A percentile compares a stretch with the other conserved stretches of the same genome.
Evolutionary conservation across 495 filamentous ascomycete genomes (phyloP).

Genomic region (Podospora anserina): DNA sequence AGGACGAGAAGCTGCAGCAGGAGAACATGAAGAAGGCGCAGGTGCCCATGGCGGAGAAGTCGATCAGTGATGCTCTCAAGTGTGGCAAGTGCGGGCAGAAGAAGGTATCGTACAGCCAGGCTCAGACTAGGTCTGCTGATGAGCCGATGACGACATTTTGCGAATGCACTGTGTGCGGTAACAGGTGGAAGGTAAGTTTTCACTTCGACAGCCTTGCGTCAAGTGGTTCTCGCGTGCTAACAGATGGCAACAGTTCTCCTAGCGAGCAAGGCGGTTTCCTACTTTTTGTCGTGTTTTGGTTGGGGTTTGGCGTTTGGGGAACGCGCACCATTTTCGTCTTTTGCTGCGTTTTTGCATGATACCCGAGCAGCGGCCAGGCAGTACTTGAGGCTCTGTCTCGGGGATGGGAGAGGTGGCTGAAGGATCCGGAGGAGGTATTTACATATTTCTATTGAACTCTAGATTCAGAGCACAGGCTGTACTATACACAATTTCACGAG

Average conservation of each 20-base stretch:
- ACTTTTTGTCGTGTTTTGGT: neutral
- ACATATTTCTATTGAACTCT: neutral
- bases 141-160: slow-evolving; percentile 86
- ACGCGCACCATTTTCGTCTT: neutral
- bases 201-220: neutral
- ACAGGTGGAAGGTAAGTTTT: slow-evolving; percentile 66
- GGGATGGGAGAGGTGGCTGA: neutral
- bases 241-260: neutral
- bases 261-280: neutral
- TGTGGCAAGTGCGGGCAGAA: slow-evolving; percentile 88
- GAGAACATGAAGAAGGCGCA: slow-evolving; percentile 95
- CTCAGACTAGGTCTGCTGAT: slow-evolving; percentile 92
- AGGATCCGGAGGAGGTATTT: neutral
- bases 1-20: slow-evolving; percentile 70
- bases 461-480: neutral
- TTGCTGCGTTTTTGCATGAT: slow-evolving; percentile 11
- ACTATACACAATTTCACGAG: slow-evolving; percentile 1
- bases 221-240: neutral
- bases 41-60: slow-evolving; percentile 84
- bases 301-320: slow-evolving; percentile 13
- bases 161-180: slow-evolving; percentile 70
- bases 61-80: slow-evolving; percentile 77
- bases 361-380: neutral
- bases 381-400: neutral
- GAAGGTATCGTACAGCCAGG: slow-evolving; percentile 92